Conservation (phyloP, 75 land plant species). For the Sequoiadendron giganteum region DNA sequence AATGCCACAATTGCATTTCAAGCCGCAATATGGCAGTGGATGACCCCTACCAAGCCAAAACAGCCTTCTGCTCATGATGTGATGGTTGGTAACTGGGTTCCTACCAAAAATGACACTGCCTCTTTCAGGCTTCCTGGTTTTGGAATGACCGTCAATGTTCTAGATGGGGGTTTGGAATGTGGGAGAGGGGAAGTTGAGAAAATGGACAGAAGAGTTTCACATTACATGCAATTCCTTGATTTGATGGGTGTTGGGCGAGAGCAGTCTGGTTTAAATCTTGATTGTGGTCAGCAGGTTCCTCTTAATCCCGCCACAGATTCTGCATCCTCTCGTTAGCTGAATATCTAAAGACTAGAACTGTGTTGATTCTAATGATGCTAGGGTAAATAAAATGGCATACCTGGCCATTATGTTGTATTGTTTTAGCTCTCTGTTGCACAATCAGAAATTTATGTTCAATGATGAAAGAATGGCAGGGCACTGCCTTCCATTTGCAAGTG, state of each 20-base stretch:
- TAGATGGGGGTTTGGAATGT: constrained; percentile 70
- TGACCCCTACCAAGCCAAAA: constrained; percentile 63
- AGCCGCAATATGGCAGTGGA: constrained; percentile 78
- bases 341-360: background rate
- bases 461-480: background rate
- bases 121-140: constrained; percentile 68
- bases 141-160: constrained; percentile 83
- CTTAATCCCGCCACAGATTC: constrained; percentile 48
- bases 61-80: constrained; percentile 84
- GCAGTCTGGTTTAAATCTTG: constrained; percentile 47
- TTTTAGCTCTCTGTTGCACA: background rate
- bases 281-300: constrained; percentile 57
- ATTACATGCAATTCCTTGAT: constrained; percentile 71
- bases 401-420: constrained; percentile 3
- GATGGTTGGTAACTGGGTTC: constrained; percentile 76
- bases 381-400: constrained; percentile 2
- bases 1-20: constrained; percentile 83
- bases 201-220: constrained; percentile 72
- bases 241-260: constrained; percentile 69
- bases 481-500: background rate
- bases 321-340: constrained; percentile 7
- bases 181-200: constrained; percentile 67
- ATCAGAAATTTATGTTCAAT: background rate
- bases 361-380: background rate
- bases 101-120: constrained; percentile 73